Evolutionary conservation across 179 eudicot species (phyloP), one percentile per base, ranked within the genome.

Genomic region (Nepenthes alata): DNA sequence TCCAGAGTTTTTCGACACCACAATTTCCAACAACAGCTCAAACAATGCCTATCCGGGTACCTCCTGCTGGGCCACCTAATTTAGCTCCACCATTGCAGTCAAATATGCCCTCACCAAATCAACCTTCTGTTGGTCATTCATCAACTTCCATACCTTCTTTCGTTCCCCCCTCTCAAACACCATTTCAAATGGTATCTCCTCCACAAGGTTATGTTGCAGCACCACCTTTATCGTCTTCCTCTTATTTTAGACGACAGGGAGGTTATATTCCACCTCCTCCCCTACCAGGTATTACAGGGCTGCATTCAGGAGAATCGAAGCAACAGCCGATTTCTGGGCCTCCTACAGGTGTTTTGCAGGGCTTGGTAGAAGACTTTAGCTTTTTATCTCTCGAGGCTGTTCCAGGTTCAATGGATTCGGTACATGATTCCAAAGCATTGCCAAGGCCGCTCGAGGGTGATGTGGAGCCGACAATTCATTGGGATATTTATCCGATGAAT

Each of bases 361-460:
- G 78, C 53, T 71, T 93, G 75, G 74, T 73, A 35, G 93, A 90
- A 67, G 95, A 93, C 69, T 93, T 93, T 70, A 85, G 73, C 69
- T 93, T 88, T 52, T 80, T 93, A 44, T 78, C 96, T 53, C 57
- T 93, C 61, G 83, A 85, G n/a, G 61, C 95, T 64, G 71, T 71
- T 62, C 95, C 98, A 55, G 98, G 98, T 51, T 80, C 95, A 11
- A 74, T 81, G 80, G 93, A 93, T 72, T 66, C 88, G 59, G 93
- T 93, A 44, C 81, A 85, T 70, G 93, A 93, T 81, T 35, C 83
- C 47, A 81, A 75, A 59, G 80, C 79, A 54, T 74, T 93, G 74
- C 95, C 96, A 14, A 83, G 95, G 81, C 98, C 98, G 56, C 67
- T 93, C 68, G 85, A 89, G 70, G 93, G 93, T 34, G 95, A 93